Conservation (phyloP, 495 filamentous ascomycete species). For the Glarea lozoyensis region DNA sequence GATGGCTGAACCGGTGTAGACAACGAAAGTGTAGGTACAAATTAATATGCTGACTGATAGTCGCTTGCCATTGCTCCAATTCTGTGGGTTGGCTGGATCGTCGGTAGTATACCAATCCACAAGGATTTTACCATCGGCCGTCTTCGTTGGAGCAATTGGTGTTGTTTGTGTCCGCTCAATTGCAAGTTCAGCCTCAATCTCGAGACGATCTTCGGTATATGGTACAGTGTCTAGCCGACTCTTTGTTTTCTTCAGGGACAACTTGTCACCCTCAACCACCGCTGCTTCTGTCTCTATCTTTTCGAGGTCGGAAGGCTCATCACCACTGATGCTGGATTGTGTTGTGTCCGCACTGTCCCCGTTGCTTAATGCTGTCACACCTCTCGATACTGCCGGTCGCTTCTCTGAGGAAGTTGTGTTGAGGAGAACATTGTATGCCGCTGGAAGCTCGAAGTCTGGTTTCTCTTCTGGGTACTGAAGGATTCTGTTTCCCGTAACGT, state of each 20-base stretch:
- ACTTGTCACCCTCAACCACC: constrained; percentile 48
- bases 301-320: constrained; percentile 5
- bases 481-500: constrained; percentile 36
- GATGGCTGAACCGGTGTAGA: constrained; percentile 41
- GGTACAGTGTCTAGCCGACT: constrained; percentile 25
- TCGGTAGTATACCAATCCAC: constrained; percentile 48
- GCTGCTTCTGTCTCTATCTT: constrained; percentile 28
- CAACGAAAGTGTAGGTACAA: constrained; percentile 39
- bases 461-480: constrained; percentile 48
- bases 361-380: too few relatives aligned
- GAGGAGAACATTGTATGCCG: constrained; percentile 31
- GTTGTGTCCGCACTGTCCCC: constrained; percentile 2
- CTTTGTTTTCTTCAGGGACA: constrained; percentile 27
- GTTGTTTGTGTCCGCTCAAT: constrained; percentile 36
- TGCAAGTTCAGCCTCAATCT: constrained; percentile 32
- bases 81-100: constrained; percentile 44
- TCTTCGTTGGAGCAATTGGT: constrained; percentile 35
- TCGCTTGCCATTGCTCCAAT: constrained; percentile 35
- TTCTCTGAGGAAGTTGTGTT: constrained; percentile 20
- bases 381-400: neutral
- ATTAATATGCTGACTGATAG: constrained; percentile 40
- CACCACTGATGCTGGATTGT: constrained; percentile 2
- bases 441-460: constrained; percentile 39
- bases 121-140: constrained; percentile 39
- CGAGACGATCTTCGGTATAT: constrained; percentile 30